phyloP scores from a whole-genome alignment of 176 grass and related monocot species.

The Tillandsia leiboldiana region DNA sequence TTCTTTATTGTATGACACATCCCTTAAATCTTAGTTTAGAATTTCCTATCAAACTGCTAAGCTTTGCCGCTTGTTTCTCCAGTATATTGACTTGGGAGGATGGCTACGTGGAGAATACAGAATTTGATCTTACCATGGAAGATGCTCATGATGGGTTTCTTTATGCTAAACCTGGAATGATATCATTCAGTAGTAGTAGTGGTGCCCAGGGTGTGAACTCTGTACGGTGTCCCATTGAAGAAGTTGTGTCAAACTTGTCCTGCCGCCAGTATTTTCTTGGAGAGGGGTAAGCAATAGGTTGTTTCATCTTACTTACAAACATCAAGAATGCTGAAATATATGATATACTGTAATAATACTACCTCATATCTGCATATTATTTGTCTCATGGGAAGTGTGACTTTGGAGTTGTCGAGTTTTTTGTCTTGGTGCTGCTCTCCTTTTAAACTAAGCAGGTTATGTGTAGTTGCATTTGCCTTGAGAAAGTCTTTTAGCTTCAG shows the following conservation, averaged over 20 bases:
- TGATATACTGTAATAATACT: constrained; percentile 7
- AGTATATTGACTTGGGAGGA: constrained; percentile 61
- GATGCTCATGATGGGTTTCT: constrained; percentile 12
- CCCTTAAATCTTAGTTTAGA: background rate
- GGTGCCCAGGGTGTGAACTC: constrained; percentile 24
- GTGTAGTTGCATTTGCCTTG: background rate
- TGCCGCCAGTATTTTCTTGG: constrained; percentile 41
- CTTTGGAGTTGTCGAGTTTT: background rate
- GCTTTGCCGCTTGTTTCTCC: constrained; percentile 19
- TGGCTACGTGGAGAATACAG: constrained; percentile 35
- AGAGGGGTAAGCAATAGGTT: constrained; percentile 48
- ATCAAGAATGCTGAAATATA: constrained; percentile 4
- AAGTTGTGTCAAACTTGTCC: constrained; percentile 37
- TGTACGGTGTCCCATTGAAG: constrained; percentile 27
- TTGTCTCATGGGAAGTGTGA: background rate
- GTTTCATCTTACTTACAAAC: background rate
- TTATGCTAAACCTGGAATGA: constrained; percentile 14
- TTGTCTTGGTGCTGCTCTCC: constrained; percentile 8
- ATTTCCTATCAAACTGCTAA: background rate
- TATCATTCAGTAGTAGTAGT: constrained; percentile 18
- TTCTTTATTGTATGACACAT: background rate
- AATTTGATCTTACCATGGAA: constrained; percentile 4
- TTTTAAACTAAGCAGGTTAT: background rate
- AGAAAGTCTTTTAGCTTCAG: background rate
- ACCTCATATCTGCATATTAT: background rate